Conservation (phyloP, 768 basidiomycete genomes). For the Pisolithus tinctorius region DNA sequence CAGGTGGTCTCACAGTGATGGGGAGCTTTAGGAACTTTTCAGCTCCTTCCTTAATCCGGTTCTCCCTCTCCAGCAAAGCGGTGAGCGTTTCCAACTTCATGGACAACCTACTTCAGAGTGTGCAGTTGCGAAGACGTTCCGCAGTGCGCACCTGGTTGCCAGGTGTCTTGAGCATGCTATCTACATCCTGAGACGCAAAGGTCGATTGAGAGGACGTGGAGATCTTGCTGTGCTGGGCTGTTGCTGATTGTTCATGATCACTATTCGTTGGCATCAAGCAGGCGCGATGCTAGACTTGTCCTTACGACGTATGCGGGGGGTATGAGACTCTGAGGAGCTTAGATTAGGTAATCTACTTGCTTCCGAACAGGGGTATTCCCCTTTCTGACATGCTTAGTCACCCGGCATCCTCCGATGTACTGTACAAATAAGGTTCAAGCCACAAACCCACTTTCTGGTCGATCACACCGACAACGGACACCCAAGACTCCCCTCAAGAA, state of each 20-base stretch:
- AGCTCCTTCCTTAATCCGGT: slow-evolving; percentile 84
- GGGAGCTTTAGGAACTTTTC: slow-evolving; percentile 79
- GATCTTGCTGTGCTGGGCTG: slow-evolving; percentile 19
- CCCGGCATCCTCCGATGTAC: slow-evolving; percentile 23
- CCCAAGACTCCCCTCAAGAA: slow-evolving; percentile 43
- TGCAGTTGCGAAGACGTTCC: neutral
- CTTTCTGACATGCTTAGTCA: neutral
- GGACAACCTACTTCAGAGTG: neutral
- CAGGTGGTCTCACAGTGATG: slow-evolving; percentile 36
- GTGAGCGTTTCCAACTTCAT: slow-evolving; percentile 61
- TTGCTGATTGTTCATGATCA: slow-evolving; percentile 22
- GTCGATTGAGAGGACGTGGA: slow-evolving; percentile 28
- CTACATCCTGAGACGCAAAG: slow-evolving; percentile 17
- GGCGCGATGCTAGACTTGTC: neutral
- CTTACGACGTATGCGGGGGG: too few species aligned
- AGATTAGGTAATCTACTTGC: neutral
- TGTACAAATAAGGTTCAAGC: slow-evolving; percentile 27
- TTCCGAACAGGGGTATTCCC: neutral
- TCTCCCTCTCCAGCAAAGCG: slow-evolving; percentile 65
- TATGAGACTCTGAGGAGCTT: too few species aligned
- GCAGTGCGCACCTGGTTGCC: slow-evolving; percentile 26
- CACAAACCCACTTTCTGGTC: slow-evolving; percentile 31
- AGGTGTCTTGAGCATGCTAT: slow-evolving; percentile 11
- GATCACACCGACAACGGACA: slow-evolving; percentile 48
- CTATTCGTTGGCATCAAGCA: slow-evolving; percentile 22